Evolutionary conservation across 441 rosid species (phyloP), one percentile per base, ranked within the genome.

Genomic region (Adansonia grandidieri): DNA sequence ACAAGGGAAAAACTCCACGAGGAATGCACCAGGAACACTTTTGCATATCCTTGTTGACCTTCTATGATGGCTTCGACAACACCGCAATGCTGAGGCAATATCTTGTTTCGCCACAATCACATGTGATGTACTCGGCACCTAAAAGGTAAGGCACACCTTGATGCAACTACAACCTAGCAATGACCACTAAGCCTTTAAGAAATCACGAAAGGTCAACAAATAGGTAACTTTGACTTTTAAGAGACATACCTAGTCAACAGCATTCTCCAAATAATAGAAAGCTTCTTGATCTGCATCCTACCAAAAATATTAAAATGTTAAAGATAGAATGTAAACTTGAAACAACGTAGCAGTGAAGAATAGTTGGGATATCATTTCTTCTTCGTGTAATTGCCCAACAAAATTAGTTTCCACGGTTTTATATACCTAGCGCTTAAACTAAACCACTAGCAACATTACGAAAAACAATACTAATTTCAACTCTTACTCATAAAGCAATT

Each of bases 211-310:
- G 63, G 28, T 8, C 28, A 2, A 8, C 63, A 58, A 2, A 48
- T 48, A 3, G 53, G 63, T 17, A 58, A 53, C 19, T 14, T 53
- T 53, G 19, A 58, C 28, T 58, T 19, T 58, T 58, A 19, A 57
- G 62, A 19, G 4, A 58, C 5, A 10, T 58, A 58, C 32, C 63
- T 58, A 9, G 32, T 20, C 63, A 20, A 58, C 32, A 58, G 32
- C 63, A 58, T 20, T 24, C 32, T 58, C 63, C 63, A 58, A 58
- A 20, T 58, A 20, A 2, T 20, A 20, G 14, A 58, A 58, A 9
- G 60, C 63, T 9, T 20, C 63, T 20, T 19, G 63, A 58, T 58
- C 63, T 58, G 63, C 63, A 58, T 58, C 20, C 63, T 19, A 58
- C 6, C 32, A 58, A 20, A 58, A 58, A 20, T 58, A 58, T 58